Evolutionary conservation across 306 rosid species (phyloP).

Genomic region (Phaseolus lunatus): DNA sequence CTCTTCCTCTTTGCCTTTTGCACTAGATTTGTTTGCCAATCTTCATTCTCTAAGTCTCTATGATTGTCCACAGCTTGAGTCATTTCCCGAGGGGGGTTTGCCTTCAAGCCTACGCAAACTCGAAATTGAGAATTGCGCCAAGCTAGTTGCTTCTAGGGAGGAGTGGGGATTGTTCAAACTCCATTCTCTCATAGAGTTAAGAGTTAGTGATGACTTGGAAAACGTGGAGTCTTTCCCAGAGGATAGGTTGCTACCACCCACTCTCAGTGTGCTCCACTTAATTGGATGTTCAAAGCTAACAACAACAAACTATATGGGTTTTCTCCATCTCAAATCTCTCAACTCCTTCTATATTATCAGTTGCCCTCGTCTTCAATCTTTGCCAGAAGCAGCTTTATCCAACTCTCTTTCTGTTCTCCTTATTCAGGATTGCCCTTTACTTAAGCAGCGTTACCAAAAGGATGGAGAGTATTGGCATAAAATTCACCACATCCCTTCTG

Average conservation of each 20-base stretch:
- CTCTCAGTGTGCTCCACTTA: not conserved
- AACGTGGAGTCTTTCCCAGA: conserved; percentile 28
- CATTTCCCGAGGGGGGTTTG: not conserved
- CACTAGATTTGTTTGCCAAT: not conserved
- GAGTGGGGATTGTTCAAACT: conserved; percentile 43
- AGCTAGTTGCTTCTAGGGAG: conserved; percentile 5
- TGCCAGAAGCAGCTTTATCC: conserved; percentile 41
- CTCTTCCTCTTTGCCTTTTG: conserved; percentile 27
- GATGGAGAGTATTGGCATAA: conserved; percentile 33
- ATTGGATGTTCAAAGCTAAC: not conserved
- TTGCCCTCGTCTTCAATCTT: conserved; percentile 31
- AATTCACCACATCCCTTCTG: conserved; percentile 29
- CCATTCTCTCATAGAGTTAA: not conserved
- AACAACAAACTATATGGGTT: conserved; percentile 23
- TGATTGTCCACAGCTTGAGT: conserved; percentile 27
- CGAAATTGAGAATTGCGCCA: not conserved
- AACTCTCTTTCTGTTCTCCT: not conserved
- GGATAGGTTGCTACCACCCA: conserved; percentile 36
- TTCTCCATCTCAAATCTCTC: conserved; percentile 46
- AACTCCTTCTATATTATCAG: rapidly evolving
- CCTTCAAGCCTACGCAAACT: not conserved
- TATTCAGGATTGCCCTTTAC: not conserved
- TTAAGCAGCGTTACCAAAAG: conserved; percentile 3
- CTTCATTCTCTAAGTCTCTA: rapidly evolving
- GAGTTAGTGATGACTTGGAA: conserved; percentile 3